Evolutionary conservation across 257 asterid species (phyloP).

Genomic region (Solanum pennellii): DNA sequence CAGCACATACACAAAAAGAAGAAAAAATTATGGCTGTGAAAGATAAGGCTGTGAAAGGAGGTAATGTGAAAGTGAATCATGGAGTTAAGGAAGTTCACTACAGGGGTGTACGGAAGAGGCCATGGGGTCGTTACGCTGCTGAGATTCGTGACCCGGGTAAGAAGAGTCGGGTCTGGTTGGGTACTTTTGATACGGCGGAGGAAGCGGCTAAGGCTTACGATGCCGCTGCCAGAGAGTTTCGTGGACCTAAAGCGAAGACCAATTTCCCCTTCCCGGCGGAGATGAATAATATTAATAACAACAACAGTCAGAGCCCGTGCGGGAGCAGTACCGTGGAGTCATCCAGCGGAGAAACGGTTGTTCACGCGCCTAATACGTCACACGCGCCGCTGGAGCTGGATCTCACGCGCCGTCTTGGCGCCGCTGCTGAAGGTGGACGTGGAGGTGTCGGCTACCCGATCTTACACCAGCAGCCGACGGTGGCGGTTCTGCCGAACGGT

Average conservation of each 20-base stretch:
- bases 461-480: slow-evolving; percentile 31
- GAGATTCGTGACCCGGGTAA: slow-evolving; percentile 92
- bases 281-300: not conserved
- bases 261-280: slow-evolving; percentile 45
- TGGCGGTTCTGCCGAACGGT: slow-evolving; percentile 63
- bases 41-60: slow-evolving; percentile 19
- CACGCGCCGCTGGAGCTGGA: slow-evolving; percentile 31
- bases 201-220: slow-evolving; percentile 93
- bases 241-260: slow-evolving; percentile 81
- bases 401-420: slow-evolving; percentile 79
- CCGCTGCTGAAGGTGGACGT: not conserved
- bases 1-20: too few species aligned
- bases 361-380: slow-evolving; percentile 43
- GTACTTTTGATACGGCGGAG: slow-evolving; percentile 91
- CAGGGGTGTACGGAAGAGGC: slow-evolving; percentile 89
- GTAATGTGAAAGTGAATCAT: slow-evolving; percentile 13
- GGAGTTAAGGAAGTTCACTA: slow-evolving; percentile 56
- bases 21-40: slow-evolving; percentile 36
- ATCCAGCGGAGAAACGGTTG: slow-evolving; percentile 28
- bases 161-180: slow-evolving; percentile 83
- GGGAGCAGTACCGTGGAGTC: slow-evolving; percentile 86
- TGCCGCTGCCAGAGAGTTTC: slow-evolving; percentile 68
- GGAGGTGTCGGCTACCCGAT: slow-evolving; percentile 12
- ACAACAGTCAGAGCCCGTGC: slow-evolving; percentile 35
- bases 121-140: slow-evolving; percentile 99